Evolutionary conservation across 306 rosid genomes (phyloP).

Genomic region (Fragaria iinumae): DNA sequence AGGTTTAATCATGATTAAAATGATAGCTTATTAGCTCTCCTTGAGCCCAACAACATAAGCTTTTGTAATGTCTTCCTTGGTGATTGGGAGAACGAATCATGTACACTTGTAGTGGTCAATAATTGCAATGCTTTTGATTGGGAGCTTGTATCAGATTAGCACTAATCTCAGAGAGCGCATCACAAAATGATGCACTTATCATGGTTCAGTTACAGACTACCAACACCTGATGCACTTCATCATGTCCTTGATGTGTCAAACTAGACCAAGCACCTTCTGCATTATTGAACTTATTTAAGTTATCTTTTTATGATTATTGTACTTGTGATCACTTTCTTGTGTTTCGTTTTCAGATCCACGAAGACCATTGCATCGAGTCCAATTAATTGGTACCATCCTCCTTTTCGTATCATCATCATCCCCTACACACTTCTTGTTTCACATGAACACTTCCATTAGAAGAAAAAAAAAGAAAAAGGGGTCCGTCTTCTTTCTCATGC

Average conservation of each 20-base stretch:
- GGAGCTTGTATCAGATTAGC: not conserved
- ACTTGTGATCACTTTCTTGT: conserved; percentile 8
- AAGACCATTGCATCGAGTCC: not conserved
- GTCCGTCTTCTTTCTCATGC: not conserved
- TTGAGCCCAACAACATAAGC: conserved; percentile 34
- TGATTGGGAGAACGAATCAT: conserved; percentile 12
- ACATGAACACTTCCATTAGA: not conserved
- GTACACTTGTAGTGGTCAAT: conserved; percentile 8
- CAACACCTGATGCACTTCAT: conserved; percentile 2
- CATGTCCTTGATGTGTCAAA: conserved; percentile 12
- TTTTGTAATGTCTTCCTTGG: conserved; percentile 29
- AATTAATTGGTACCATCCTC: not conserved
- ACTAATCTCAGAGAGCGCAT: not conserved
- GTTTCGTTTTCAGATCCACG: conserved; percentile 23
- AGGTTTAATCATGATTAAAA: not conserved
- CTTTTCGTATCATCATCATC: conserved; percentile 17
- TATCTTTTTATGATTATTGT: conserved; percentile 23
- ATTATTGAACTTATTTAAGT: conserved; percentile 23
- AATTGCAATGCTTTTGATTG: conserved; percentile 12
- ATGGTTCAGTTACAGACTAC: conserved; percentile 16
- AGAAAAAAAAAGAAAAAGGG: not conserved
- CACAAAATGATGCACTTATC: no score
- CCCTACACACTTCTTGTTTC: conserved; percentile 8
- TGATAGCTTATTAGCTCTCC: not conserved
- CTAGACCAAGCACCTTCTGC: conserved; percentile 21